These are phyloP conservation scores for Globisporangium middletonii DNA, from an alignment of 352 stramenopile genomes.

Conservation along the genomic window DNA sequence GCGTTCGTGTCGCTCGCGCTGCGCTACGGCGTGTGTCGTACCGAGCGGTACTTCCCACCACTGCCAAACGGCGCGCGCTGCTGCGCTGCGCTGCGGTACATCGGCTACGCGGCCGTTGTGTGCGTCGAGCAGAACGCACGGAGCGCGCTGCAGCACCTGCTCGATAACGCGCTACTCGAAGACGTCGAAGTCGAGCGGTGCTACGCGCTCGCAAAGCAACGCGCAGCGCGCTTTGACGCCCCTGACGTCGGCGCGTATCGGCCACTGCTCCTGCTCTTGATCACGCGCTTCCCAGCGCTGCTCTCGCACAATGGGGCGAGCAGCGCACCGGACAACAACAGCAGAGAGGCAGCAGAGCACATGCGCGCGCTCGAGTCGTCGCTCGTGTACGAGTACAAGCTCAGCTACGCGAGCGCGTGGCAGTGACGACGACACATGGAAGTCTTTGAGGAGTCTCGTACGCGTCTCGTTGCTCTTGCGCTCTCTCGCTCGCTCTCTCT, in stretches of 20 bases:
- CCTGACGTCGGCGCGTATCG: conserved; percentile 27
- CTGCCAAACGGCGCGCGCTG: conserved; percentile 19
- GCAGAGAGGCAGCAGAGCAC: conserved; percentile 7
- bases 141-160: conserved; percentile 25
- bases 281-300: conserved; percentile 20
- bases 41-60: conserved; percentile 24
- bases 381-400: conserved; percentile 48
- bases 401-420: conserved; percentile 11
- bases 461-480: too few species aligned
- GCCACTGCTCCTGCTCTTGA: conserved; percentile 31
- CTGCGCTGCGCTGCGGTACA: conserved; percentile 32
- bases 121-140: conserved; percentile 38
- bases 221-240: conserved; percentile 23
- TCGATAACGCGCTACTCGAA: conserved; percentile 21
- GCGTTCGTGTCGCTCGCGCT: conserved; percentile 6
- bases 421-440: background rate
- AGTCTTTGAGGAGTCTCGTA: background rate
- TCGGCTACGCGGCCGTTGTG: conserved; percentile 30
- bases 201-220: conserved; percentile 25
- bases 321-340: background rate
- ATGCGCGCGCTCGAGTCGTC: conserved; percentile 37
- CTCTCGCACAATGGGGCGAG: conserved; percentile 11
- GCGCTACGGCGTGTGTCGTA: conserved; percentile 28
- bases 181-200: conserved; percentile 33
- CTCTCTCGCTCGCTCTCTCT: too few species aligned